phyloP scores from a whole-genome alignment of 768 basidiomycete species.

The Hericium rajendrae region DNA sequence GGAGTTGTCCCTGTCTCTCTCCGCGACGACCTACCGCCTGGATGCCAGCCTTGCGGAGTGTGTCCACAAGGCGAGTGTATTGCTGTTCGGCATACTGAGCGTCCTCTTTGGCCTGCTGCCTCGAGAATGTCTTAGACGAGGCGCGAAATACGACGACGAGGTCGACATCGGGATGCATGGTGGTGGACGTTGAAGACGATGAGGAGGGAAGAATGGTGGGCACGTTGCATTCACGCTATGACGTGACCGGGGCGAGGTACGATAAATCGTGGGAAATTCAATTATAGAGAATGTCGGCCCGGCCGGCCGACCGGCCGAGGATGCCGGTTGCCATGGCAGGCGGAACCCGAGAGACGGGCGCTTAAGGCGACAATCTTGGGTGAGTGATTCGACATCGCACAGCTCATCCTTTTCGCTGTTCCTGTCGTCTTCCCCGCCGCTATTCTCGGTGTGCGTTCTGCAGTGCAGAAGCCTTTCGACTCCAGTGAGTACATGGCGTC shows the following conservation, averaged over 20 bases:
- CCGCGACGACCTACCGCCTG: constrained; percentile 68
- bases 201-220: not conserved
- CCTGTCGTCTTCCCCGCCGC: not conserved
- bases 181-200: not conserved
- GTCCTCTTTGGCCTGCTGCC: constrained; percentile 53
- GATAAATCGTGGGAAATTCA: not conserved
- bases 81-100: constrained; percentile 58
- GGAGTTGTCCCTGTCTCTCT: constrained; percentile 63
- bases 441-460: not conserved
- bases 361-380: not conserved
- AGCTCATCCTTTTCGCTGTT: not conserved
- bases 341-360: not conserved
- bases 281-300: not conserved
- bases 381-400: not conserved
- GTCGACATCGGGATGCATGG: constrained; percentile 53
- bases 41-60: constrained; percentile 53
- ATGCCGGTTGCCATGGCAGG: not conserved
- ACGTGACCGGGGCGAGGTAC: not conserved
- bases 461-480: not conserved
- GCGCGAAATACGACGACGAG: constrained; percentile 66
- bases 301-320: not conserved
- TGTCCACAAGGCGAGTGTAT: constrained; percentile 53
- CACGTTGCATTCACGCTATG: not conserved
- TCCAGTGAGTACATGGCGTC: no score
- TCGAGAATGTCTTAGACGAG: constrained; percentile 40